Percentiles rank a stretch among this genome's conserved stretches.
These are phyloP conservation scores for Cicer judaicum DNA, from an alignment of 306 rosid species.

Conservation along the genomic window DNA sequence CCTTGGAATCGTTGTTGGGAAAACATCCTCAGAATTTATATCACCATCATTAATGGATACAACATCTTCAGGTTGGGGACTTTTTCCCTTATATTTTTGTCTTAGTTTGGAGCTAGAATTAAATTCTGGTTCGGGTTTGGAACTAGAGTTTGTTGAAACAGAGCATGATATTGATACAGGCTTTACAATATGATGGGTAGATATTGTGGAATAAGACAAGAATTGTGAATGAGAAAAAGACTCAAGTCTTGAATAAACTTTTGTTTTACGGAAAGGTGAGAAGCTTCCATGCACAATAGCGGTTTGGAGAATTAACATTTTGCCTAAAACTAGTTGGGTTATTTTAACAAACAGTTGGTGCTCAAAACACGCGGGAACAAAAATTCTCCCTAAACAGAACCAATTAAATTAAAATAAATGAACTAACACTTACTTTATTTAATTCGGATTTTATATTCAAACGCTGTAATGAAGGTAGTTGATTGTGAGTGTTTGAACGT, in stretches of 20 bases:
- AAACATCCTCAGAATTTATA: conserved; percentile 35
- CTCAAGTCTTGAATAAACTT: conserved; percentile 26
- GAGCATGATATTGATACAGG: conserved; percentile 53
- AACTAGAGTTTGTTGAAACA: conserved; percentile 52
- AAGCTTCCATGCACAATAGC: conserved; percentile 42
- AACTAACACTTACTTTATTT: not conserved
- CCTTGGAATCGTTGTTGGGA: conserved; percentile 62
- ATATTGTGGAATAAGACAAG: conserved; percentile 44
- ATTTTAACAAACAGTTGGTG: conserved; percentile 48
- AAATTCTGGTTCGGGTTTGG: conserved; percentile 53
- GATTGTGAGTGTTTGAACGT: not conserved
- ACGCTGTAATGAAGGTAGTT: not conserved
- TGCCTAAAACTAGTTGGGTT: conserved; percentile 5
- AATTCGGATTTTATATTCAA: not conserved
- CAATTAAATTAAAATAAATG: not conserved
- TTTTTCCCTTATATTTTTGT: conserved; percentile 42
- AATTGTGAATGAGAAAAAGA: conserved; percentile 26
- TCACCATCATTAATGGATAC: conserved; percentile 36
- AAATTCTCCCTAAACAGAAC: not conserved
- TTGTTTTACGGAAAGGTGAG: conserved; percentile 39
- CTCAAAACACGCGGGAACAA: not conserved
- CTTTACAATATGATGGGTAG: conserved; percentile 37
- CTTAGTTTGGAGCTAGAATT: conserved; percentile 41
- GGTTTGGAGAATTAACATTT: conserved; percentile 53
- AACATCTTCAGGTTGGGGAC: conserved; percentile 29